These are phyloP conservation scores for Fusarium piperis DNA, from an alignment of 2,329 filamentous ascomycete genomes.

Conservation along the genomic window DNA sequence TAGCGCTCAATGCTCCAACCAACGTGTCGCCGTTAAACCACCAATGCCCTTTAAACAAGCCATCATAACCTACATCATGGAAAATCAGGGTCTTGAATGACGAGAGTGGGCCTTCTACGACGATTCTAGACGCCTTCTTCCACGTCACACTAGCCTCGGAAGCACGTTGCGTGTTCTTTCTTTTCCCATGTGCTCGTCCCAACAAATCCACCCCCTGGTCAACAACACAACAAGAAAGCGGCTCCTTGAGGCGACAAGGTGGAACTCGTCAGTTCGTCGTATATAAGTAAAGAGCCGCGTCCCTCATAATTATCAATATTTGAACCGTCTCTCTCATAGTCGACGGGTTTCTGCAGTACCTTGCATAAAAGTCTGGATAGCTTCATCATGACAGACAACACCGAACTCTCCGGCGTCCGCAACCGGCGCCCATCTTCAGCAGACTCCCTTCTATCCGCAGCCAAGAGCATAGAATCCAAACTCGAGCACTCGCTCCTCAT, in stretches of 20 bases:
- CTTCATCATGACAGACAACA: slow-evolving; percentile 32
- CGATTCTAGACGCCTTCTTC: slow-evolving; percentile 22
- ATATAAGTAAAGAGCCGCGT: slow-evolving; percentile 4
- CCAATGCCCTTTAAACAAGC: background rate
- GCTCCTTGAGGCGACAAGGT: slow-evolving; percentile 19
- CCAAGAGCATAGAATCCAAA: slow-evolving; percentile 49
- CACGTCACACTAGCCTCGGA: slow-evolving; percentile 36
- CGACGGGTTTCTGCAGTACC: background rate
- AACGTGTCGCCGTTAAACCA: background rate
- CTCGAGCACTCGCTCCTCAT: slow-evolving; percentile 56
- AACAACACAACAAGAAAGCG: slow-evolving; percentile 28
- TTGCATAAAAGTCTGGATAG: slow-evolving; percentile 5
- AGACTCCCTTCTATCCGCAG: slow-evolving; percentile 38
- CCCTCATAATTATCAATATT: background rate
- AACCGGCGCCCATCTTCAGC: slow-evolving; percentile 44
- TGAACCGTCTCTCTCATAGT: background rate
- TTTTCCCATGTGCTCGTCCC: slow-evolving; percentile 45
- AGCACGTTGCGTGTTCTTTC: slow-evolving; percentile 16
- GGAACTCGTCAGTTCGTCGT: slow-evolving; percentile 20
- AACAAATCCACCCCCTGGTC: slow-evolving; percentile 41
- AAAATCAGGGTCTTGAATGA: slow-evolving; percentile 16
- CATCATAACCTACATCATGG: background rate
- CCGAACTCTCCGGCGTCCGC: slow-evolving; percentile 31
- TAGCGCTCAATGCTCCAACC: slow-evolving; percentile 14
- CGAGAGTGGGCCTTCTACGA: slow-evolving; percentile 32